Evolutionary conservation across 805 yeast species (phyloP).

Genomic region (Danielozyma ontarioensis): DNA sequence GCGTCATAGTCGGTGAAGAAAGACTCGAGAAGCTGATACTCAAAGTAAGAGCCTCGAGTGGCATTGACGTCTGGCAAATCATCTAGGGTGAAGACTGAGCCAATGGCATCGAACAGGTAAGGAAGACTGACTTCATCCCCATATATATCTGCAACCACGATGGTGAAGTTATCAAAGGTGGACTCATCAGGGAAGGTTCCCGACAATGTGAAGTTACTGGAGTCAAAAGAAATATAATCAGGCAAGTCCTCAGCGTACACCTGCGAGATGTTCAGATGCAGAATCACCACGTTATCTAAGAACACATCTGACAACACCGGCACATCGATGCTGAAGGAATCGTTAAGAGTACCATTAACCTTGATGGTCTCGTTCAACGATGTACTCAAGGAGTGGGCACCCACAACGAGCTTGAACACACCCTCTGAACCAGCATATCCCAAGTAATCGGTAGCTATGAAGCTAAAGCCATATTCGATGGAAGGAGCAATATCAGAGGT

Average conservation of each 20-base stretch:
- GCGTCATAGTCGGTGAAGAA: constrained; percentile 51
- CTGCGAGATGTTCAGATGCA: constrained; percentile 47
- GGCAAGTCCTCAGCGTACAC: constrained; percentile 52
- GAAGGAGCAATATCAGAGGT: constrained; percentile 89
- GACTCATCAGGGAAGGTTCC: constrained; percentile 54
- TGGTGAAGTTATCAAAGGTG: constrained; percentile 42
- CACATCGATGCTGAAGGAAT: constrained; percentile 46
- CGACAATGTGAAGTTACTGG: constrained; percentile 33
- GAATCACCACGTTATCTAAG: constrained; percentile 55
- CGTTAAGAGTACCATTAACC: constrained; percentile 65
- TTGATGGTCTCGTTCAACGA: constrained; percentile 49
- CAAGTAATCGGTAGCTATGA: constrained; percentile 73
- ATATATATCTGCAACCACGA: constrained; percentile 53
- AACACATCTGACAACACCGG: constrained; percentile 60
- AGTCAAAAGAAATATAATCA: constrained; percentile 46
- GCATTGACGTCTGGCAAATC: constrained; percentile 59
- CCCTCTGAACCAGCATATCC: constrained; percentile 73
- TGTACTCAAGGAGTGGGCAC: constrained; percentile 82
- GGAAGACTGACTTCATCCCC: constrained; percentile 57
- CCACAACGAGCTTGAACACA: constrained; percentile 69
- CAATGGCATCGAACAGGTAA: constrained; percentile 51
- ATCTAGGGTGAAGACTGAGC: constrained; percentile 51
- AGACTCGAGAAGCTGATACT: constrained; percentile 48
- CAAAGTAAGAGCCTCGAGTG: constrained; percentile 57
- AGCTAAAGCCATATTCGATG: constrained; percentile 56